Evolutionary conservation across 1,284 basidiomycete genomes (phyloP), one percentile per base, ranked within the genome.

Genomic region (Puccinia horiana): DNA sequence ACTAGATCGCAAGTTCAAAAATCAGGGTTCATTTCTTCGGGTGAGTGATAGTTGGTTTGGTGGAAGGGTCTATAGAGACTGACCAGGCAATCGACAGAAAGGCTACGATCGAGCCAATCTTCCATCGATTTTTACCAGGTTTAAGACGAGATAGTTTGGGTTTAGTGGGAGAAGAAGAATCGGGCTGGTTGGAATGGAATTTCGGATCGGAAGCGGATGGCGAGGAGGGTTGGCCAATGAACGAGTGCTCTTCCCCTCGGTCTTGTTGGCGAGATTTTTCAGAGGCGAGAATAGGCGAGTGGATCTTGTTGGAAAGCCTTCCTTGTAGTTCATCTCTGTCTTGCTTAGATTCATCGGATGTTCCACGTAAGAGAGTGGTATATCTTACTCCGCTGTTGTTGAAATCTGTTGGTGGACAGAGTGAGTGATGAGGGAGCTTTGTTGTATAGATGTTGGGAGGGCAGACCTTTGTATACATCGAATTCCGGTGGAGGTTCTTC

Each of bases 381-480:
- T 81, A 81, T 20, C 78, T 47, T 1, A 81, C 44, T 3, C 69
- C 78, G 26, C n/a, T 42, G 47, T 81, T 81, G 18, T 81, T 81
- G 56, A 81, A 81, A 44, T 81, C 78, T 81, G 20, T 32, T 40
- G n/a, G 26, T 9, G 37, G 63, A 18, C 14, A 56, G 58, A 14
- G 14, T 23, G 42, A 4, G 32, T 35, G 42, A 1, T 44, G 49
- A 35, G 32, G 14, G 14, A 23, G 29, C 29, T 67, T n/a, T n/a
- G 29, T 2, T 23, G 29, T 32, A 26, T 26, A 32, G 29, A 26
- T 42, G 9, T 2, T 18, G 23, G 20, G 0, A 35, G 26, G 16
- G 29, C 49, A 18, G 26, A 81, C 78, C 78, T 26, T 81, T 81
- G 54, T 81, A 81, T 23, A 81, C 78, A 42, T 81, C 78, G 37